Evolutionary conservation across 768 basidiomycete genomes (phyloP), one percentile per base, ranked within the genome.

Genomic region (Tubosaeta sp.): DNA sequence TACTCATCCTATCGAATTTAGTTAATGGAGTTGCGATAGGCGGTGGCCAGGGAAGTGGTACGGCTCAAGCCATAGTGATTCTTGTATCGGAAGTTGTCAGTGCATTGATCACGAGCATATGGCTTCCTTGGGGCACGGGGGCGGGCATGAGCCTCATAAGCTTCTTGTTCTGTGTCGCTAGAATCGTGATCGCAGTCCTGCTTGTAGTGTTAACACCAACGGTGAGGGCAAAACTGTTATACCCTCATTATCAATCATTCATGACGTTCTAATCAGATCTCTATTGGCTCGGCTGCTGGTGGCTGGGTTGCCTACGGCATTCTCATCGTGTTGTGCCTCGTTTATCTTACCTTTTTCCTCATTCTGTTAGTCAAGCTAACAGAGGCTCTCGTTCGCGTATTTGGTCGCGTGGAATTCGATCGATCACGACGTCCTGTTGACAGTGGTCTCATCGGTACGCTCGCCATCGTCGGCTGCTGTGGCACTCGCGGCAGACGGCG

Each of bases 241-340:
- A 22, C 12, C 16, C 36, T 32, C 21, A 24, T 29, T 12, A 41
- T 16, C 40, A 29, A 53, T 58, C 36, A 46, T 54, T 59, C 27
- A 61, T 57, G 29, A 30, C 30, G 21, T 36, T 34, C 38, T 32
- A 11, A 51, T 18, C 60, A 97, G 94, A 88, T 97, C 44, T 84
- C 84, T 42, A 84, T 98, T 54, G 90, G 89, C 30, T 61, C 76
- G 44, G 83, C 86, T 22, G 84, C 94, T 16, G 82, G 82, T 16
- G 87, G 89, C 48, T 99, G 95, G 96, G 84, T 99, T 14, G 84
- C 94, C 12, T 97, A 95, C 67, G 90, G 91, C 59, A 86, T 98
- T 52, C 76, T 98, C 52, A 74, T 94, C 60, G 87, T 96, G 44
- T 73, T 90, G 25, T 80, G 80, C 11, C 76, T 97, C 51, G 84